Base-by-base conservation (phyloP, 768 basidiomycete species). In the Pleurotus sapidus region DNA sequence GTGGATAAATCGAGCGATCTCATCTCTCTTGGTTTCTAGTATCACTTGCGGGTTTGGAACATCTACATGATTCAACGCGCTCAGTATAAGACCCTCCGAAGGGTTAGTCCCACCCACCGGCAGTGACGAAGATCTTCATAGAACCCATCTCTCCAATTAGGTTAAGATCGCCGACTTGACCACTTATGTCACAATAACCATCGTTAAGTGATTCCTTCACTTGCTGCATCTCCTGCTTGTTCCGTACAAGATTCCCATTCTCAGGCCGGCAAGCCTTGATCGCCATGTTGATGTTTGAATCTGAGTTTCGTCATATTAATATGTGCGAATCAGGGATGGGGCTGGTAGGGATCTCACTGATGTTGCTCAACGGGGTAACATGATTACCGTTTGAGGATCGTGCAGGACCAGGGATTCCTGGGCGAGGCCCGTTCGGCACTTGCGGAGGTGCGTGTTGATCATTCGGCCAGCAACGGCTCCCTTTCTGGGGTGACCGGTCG, bases 111-210 rank as follows among this genome's bases (percentile, higher is more conserved):
- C 2, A 24, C 68, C 60, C 59, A 88, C 89, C 87, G 75, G 80
- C 76, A 4, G 87, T 81, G 18, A 83, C 68, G 66, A 82, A 91
- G 8, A 91, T 70, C 63, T 84, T 87, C 59, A 88, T 73, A 53
- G 74, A 74, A 3, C 80, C 84, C 74, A 88, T 83, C 63, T 80
- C 76, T 84, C 89, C 91, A n/a, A 86, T 74, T 42, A 80, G 68
- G 30, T 74, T 77, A 54, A 93, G 70, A 65, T 91, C 81, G 6
- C 81, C 82, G 15, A 76, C 75, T 45, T 79, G 74, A 1, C 88
- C 90, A 49, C 86, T 87, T 11, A 86, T 70, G 68, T 94, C 92
- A 61, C 92, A 93, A 64, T 93, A 94, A 2, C 89, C 87, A 60
- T 91, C 89, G 60, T 90, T 77, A n/a, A 89, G 65, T 6, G 84